A percentile compares a stretch with the other conserved stretches of the same genome.
phyloP scores from a whole-genome alignment of 2,329 filamentous ascomycete genomes.

The Epichloe typhina region DNA sequence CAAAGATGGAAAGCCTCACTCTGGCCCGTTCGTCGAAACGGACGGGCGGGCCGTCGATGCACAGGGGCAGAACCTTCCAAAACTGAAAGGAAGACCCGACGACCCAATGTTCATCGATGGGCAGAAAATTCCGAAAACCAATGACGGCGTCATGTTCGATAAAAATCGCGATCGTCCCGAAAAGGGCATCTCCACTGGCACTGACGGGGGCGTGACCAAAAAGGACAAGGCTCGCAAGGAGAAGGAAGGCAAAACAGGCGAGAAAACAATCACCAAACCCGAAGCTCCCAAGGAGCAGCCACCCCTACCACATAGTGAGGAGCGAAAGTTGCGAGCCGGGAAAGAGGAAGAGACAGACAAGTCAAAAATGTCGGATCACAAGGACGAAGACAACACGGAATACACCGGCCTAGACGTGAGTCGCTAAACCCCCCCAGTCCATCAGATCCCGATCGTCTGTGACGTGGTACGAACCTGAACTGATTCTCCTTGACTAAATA shows the following conservation, averaged over 20 bases:
- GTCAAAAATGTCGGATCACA: slow-evolving; percentile 29
- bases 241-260: slow-evolving; percentile 51
- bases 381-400: slow-evolving; percentile 21
- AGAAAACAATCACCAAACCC: slow-evolving; percentile 60
- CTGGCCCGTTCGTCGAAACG: slow-evolving; percentile 63
- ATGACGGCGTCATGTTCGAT: slow-evolving; percentile 89
- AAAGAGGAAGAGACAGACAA: slow-evolving; percentile 29
- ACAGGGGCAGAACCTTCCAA: slow-evolving; percentile 26
- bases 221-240: slow-evolving; percentile 66
- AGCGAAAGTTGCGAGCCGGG: slow-evolving; percentile 46
- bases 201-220: slow-evolving; percentile 77
- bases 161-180: slow-evolving; percentile 62
- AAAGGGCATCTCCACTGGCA: slow-evolving; percentile 67
- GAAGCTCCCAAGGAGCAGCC: slow-evolving; percentile 76
- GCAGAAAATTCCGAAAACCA: slow-evolving; percentile 47
- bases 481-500: slow-evolving; percentile 19
- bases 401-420: slow-evolving; percentile 25
- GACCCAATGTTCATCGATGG: slow-evolving; percentile 44
- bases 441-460: background rate
- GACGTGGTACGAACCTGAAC: background rate
- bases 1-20: slow-evolving; percentile 84
- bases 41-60: slow-evolving; percentile 21
- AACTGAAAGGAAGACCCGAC: slow-evolving; percentile 34
- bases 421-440: background rate
- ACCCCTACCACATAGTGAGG: slow-evolving; percentile 67